A percentile compares a stretch with the other conserved stretches of the same genome.
Conservation (phyloP, 73 alveolate species). For the Paramecium sexaurelia region DNA sequence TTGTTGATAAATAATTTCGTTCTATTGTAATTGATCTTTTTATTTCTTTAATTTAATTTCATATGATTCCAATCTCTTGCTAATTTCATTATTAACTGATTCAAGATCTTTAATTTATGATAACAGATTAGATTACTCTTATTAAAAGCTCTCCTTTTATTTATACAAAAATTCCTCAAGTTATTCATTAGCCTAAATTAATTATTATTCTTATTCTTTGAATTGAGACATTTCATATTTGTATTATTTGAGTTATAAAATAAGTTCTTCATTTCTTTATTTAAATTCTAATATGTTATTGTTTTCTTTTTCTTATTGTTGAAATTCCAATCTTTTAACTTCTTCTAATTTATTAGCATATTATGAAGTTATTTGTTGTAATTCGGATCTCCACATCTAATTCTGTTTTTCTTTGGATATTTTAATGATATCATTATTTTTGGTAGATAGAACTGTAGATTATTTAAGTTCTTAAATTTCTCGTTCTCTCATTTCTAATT, state of each 20-base stretch:
- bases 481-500: neutral
- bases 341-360: slow-evolving; percentile 49
- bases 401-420: slow-evolving; percentile 26
- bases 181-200: neutral
- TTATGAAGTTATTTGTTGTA: neutral
- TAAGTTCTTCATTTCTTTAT: slow-evolving; percentile 13
- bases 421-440: slow-evolving; percentile 35
- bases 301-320: neutral
- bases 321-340: slow-evolving; percentile 7
- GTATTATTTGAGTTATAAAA: neutral
- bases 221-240: slow-evolving; percentile 15
- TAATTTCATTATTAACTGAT: slow-evolving; percentile 4
- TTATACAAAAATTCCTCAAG: slow-evolving; percentile 7
- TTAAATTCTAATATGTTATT: slow-evolving; percentile 38
- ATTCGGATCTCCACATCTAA: slow-evolving; percentile 34
- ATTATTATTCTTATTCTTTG: slow-evolving; percentile 21
- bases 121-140: neutral
- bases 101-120: slow-evolving; percentile 22
- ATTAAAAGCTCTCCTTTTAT: neutral
- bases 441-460: neutral
- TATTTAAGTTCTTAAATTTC: neutral
- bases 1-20: neutral
- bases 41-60: neutral
- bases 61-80: slow-evolving; percentile 6
- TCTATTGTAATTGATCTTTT: neutral